Conservation (phyloP, 2,329 filamentous ascomycete genomes). For the Penicillium sp. region DNA sequence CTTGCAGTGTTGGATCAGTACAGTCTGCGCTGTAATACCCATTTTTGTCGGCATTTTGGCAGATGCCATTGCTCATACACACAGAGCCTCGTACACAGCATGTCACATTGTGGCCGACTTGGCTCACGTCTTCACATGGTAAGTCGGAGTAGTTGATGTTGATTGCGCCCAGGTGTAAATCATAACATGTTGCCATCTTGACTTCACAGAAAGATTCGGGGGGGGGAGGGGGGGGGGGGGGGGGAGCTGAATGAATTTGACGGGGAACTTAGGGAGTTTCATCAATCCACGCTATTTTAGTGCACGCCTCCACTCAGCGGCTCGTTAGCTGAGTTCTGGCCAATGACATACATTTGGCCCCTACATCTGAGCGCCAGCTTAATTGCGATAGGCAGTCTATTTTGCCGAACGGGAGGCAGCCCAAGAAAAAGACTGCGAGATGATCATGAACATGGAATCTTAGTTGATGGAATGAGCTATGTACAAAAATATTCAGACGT, state of each 20-base stretch:
- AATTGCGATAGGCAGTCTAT: background rate
- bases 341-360: background rate
- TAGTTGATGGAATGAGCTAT: too few relatives aligned
- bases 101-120: background rate
- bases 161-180: background rate
- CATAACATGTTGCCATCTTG: background rate
- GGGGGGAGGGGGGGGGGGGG: background rate
- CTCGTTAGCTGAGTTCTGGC: background rate
- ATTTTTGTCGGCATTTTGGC: background rate
- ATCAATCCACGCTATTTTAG: background rate
- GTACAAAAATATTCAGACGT: too few relatives aligned
- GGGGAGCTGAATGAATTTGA: background rate
- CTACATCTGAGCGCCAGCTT: background rate
- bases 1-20: constrained; percentile 2
- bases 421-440: too few relatives aligned
- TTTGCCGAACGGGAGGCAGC: background rate
- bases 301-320: background rate
- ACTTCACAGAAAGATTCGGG: background rate
- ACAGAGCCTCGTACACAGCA: constrained; percentile 1
- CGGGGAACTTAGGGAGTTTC: background rate
- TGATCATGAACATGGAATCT: too few relatives aligned
- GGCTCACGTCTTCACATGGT: background rate
- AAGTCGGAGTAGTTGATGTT: background rate
- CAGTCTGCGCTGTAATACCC: constrained; percentile 1
- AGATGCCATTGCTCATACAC: constrained; percentile 3